Conservation (phyloP, 1,284 basidiomycete species). For the Ceratobasidium sp. region DNA sequence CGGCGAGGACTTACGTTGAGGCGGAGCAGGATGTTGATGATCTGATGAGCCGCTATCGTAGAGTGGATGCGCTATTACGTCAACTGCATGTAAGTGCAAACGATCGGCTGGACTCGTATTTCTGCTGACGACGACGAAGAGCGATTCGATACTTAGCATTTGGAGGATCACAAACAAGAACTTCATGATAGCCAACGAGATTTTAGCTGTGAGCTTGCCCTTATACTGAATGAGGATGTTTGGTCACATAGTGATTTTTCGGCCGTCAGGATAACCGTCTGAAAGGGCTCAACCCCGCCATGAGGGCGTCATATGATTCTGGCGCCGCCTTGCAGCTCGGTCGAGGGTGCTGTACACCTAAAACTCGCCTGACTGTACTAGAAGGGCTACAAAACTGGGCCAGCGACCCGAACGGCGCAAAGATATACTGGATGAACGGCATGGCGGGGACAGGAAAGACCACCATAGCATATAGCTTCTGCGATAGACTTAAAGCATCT, state of each 20-base stretch:
- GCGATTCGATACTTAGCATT: background rate
- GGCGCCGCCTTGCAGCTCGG: background rate
- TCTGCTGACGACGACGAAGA: background rate
- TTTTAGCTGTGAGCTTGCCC: background rate
- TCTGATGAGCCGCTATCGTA: background rate
- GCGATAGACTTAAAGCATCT: conserved; percentile 46
- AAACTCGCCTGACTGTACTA: conserved; percentile 54
- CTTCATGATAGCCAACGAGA: too few species aligned
- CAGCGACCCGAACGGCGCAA: conserved; percentile 50
- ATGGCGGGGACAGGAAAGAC: conserved; percentile 52
- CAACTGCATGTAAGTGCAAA: conserved; percentile 6
- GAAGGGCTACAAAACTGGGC: conserved; percentile 52
- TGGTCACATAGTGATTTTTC: background rate
- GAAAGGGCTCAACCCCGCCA: background rate
- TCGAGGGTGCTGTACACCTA: conserved; percentile 52
- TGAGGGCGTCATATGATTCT: background rate
- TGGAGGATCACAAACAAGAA: background rate
- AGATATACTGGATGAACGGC: conserved; percentile 55
- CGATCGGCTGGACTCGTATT: too few species aligned
- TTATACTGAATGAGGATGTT: background rate
- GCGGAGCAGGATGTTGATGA: background rate
- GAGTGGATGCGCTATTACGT: background rate
- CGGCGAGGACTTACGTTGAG: background rate
- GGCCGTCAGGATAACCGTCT: background rate
- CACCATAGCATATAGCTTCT: conserved; percentile 52